Percentiles rank a stretch among this genome's conserved stretches.
Evolutionary conservation across 345 rosid species (phyloP).

Genomic region (Erucastrum elatum): DNA sequence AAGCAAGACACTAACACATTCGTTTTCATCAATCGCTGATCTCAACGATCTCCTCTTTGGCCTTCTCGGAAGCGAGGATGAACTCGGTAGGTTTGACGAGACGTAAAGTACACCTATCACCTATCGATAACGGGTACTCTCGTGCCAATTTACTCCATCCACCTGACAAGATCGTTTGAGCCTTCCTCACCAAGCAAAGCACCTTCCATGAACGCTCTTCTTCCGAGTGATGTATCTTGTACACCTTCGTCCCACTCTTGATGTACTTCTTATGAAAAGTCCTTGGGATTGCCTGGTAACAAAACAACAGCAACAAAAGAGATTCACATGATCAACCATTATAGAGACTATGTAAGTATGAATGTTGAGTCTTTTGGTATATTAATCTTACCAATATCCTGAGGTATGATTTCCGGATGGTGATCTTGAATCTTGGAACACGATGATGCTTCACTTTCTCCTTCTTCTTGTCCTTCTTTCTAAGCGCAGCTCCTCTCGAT

Average conservation of each 20-base stretch:
- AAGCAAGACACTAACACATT: background rate
- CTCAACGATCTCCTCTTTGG: background rate
- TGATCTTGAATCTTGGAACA: slow-evolving; percentile 21
- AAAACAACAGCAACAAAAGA: background rate
- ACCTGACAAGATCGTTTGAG: slow-evolving; percentile 6
- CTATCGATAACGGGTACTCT: slow-evolving; percentile 10
- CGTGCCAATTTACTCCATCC: slow-evolving; percentile 27
- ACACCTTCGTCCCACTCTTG: background rate
- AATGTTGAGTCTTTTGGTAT: background rate
- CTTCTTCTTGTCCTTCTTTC: background rate
- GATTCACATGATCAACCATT: background rate
- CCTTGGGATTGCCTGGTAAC: slow-evolving; percentile 24
- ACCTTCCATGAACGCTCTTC: slow-evolving; percentile 22
- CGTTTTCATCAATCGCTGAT: background rate
- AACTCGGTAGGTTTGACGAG: slow-evolving; percentile 21
- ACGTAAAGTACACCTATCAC: slow-evolving; percentile 13
- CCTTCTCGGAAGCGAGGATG: slow-evolving; percentile 15
- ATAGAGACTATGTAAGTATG: background rate
- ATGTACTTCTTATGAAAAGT: background rate
- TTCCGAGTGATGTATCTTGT: slow-evolving; percentile 3
- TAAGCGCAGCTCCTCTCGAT: background rate
- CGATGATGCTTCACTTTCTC: background rate
- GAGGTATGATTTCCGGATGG: slow-evolving; percentile 22
- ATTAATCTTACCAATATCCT: slow-evolving; percentile 20
- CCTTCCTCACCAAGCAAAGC: slow-evolving; percentile 11